Conservation (phyloP, 1,284 basidiomycete species). For the Ustilago crameri region DNA sequence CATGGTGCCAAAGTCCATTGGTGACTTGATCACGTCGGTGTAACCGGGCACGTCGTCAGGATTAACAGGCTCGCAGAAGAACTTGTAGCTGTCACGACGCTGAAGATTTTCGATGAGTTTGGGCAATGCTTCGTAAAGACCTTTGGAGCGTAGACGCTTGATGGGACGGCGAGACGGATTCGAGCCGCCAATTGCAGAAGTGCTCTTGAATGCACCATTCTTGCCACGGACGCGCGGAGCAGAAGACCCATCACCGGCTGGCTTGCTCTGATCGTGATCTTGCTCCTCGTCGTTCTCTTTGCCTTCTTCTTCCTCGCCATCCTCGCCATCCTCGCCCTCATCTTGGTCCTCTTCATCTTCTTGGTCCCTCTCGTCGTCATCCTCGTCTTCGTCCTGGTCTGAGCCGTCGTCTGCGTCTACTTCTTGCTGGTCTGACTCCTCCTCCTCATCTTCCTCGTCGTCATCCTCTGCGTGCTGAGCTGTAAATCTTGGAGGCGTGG, state of each 20-base stretch:
- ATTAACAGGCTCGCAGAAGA: slow-evolving; percentile 81
- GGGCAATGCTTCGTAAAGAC: slow-evolving; percentile 49
- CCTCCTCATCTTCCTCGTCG: slow-evolving; percentile 12
- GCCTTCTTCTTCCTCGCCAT: slow-evolving; percentile 2
- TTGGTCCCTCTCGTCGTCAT: slow-evolving; percentile 6
- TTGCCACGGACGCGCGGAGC: slow-evolving; percentile 19
- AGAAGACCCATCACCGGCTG: slow-evolving; percentile 5
- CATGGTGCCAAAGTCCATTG: slow-evolving; percentile 88
- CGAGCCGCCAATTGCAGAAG: slow-evolving; percentile 1
- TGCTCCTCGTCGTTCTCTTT: slow-evolving; percentile 8
- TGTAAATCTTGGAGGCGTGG: slow-evolving; percentile 18
- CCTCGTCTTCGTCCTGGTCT: slow-evolving; percentile 11
- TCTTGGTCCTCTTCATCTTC: slow-evolving; percentile 13
- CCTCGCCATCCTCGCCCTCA: slow-evolving; percentile 11
- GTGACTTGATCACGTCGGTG: slow-evolving; percentile 75
- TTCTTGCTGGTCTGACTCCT: slow-evolving; percentile 4
- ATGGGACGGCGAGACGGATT: slow-evolving; percentile 38
- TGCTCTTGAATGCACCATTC: slow-evolving; percentile 28
- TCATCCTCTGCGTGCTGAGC: slow-evolving; percentile 9
- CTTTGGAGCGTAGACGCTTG: slow-evolving; percentile 46
- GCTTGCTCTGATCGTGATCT: slow-evolving; percentile 1
- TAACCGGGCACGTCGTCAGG: slow-evolving; percentile 77
- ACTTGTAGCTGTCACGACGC: slow-evolving; percentile 84
- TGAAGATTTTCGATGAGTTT: slow-evolving; percentile 50
- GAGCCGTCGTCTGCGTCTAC: slow-evolving; percentile 13